A percentile compares a stretch with the other conserved stretches of the same genome.
These are phyloP conservation scores for Claviceps fusiformis DNA, from an alignment of 2,329 filamentous ascomycete genomes.

Conservation along the genomic window DNA sequence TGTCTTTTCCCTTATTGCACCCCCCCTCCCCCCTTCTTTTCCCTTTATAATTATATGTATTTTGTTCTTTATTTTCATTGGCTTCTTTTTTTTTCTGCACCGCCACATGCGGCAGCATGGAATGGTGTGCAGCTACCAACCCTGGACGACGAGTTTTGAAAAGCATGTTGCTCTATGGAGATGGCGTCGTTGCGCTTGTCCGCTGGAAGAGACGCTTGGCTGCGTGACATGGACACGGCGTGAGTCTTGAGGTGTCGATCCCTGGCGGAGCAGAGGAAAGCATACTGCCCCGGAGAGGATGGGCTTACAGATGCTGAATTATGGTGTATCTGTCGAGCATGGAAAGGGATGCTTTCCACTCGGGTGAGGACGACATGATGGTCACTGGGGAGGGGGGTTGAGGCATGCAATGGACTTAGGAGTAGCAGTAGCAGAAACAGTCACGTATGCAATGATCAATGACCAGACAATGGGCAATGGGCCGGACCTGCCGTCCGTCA, in stretches of 20 bases:
- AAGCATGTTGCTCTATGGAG: constrained; percentile 50
- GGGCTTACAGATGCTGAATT: constrained; percentile 37
- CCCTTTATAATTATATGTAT: no score
- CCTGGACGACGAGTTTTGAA: constrained; percentile 39
- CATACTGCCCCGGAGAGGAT: neutral
- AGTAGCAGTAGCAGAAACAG: no score
- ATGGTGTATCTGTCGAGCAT: constrained; percentile 48
- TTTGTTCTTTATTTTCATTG: neutral
- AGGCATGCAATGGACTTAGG: no score
- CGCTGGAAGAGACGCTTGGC: constrained; percentile 17
- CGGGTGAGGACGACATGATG: constrained; percentile 4
- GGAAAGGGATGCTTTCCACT: constrained; percentile 35
- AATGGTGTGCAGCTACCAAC: constrained; percentile 22
- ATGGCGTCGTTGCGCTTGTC: constrained; percentile 37
- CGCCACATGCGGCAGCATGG: neutral
- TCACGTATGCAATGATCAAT: no score
- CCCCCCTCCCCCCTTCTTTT: no score
- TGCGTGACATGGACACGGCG: constrained; percentile 6
- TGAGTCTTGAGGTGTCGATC: neutral
- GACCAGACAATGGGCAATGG: no score
- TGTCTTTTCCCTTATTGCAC: no score
- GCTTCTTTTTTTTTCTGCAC: neutral
- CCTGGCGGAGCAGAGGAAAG: neutral
- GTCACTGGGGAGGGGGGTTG: no score
- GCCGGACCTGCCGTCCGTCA: neutral